Evolutionary conservation across 1,139 yeast species (phyloP).

Genomic region (Komagataea norvegica): DNA sequence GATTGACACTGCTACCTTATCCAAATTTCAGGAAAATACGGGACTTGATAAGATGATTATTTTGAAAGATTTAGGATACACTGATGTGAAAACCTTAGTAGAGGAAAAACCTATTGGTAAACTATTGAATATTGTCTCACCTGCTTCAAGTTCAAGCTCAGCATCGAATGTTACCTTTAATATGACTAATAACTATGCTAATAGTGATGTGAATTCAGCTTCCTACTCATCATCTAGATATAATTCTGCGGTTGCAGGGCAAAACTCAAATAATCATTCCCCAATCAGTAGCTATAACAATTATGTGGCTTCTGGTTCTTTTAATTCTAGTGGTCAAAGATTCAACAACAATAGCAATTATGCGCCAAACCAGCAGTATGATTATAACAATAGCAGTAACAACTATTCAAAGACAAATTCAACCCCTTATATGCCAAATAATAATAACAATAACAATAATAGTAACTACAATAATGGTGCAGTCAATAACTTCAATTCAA

Average conservation of each 20-base stretch:
- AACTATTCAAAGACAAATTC: not conserved
- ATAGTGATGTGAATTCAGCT: not conserved
- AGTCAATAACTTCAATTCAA: not conserved
- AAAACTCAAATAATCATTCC: too few species aligned
- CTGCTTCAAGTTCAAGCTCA: conserved; percentile 13
- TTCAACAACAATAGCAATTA: conserved; percentile 2
- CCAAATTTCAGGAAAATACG: not conserved
- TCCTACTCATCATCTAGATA: conserved; percentile 4
- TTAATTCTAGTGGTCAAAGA: not conserved
- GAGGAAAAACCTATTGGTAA: conserved; percentile 3
- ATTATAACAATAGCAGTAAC: not conserved
- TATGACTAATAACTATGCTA: not conserved
- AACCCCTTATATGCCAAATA: not conserved
- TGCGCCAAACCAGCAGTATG: not conserved
- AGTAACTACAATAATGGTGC: conserved; percentile 1
- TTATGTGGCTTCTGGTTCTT: not conserved
- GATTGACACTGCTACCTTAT: not conserved
- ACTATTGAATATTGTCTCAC: conserved; percentile 8
- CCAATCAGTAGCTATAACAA: not conserved
- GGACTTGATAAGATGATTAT: conserved; percentile 3
- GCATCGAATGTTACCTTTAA: conserved; percentile 6
- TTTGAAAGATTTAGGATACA: conserved; percentile 6
- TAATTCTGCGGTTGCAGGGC: conserved; percentile 1
- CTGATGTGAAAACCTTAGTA: conserved; percentile 1
- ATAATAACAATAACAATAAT: not conserved